These are phyloP conservation scores for Gnaphalium uliginosum DNA, from an alignment of 129 eudicot species.

Conservation along the genomic window DNA sequence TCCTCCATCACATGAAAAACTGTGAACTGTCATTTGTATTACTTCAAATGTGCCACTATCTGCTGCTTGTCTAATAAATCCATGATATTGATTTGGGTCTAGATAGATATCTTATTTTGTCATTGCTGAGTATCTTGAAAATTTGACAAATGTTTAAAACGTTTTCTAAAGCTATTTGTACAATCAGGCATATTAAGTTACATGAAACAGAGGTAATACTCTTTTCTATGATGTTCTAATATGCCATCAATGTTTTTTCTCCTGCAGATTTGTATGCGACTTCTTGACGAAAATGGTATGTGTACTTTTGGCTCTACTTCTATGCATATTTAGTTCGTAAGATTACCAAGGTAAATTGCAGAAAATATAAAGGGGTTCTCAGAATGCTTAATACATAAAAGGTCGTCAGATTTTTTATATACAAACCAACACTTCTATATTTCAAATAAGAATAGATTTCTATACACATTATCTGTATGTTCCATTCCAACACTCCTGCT, in stretches of 20 bases:
- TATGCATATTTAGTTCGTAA: background rate
- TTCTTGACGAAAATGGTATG: conserved; percentile 86
- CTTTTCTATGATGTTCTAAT: conserved; percentile 7
- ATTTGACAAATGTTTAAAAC: background rate
- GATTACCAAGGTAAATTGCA: background rate
- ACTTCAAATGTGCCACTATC: background rate
- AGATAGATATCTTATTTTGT: background rate
- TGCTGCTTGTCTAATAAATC: background rate
- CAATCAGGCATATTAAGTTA: background rate
- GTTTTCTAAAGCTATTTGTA: background rate
- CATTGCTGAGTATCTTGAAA: background rate
- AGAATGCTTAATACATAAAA: background rate
- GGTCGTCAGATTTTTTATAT: no score
- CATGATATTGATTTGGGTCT: conserved; percentile 14
- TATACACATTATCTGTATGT: no score
- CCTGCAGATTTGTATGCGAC: conserved; percentile 80
- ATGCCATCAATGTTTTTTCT: background rate
- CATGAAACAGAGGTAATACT: background rate
- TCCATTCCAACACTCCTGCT: no score
- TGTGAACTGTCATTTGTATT: background rate
- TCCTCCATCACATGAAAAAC: conserved; percentile 9
- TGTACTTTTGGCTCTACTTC: background rate
- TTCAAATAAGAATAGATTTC: no score
- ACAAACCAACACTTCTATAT: no score
- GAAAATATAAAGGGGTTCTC: background rate